Evolutionary conservation across 768 basidiomycete species (phyloP), one percentile per base, ranked within the genome.

Genomic region (Tylopilus sp.): DNA sequence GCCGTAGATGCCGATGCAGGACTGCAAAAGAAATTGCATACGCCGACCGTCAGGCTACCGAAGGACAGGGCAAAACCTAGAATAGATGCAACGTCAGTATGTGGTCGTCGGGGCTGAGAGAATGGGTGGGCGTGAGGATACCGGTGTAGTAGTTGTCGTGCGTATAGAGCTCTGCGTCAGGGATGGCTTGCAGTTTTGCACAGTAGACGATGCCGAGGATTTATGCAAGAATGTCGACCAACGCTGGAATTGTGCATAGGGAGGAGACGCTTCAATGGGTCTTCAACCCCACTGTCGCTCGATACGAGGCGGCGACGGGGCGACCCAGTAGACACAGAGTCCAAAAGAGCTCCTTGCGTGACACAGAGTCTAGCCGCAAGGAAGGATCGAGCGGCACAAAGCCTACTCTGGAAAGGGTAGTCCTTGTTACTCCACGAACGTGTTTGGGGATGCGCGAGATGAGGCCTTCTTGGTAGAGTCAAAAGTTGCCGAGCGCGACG

Each of bases 131-230:
- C 13, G 1, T 17, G 38, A 11, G 45, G 69, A 30, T 52, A 85
- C 92, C 94, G 5, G 96, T 98, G 74, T 87, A 97, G 73, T 96
- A 97, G 72, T 98, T 98, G 55, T 85, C 78, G 12, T 78, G 77
- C 0, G 92, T 93, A 74, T 94, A 95, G 22, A 96, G 78, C 6
- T 78, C 69, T n/a, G 75, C 64, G 28, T 87, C 86, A 6, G 82
- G 75, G 3, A 93, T 78, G 6, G 62, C 62, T 49, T 74, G 61
- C 36, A 98, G 75, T 69, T 90, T 97, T 13, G 91, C 77, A 6
- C 92, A 92, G 73, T 93, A 99, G 38, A 99, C 92, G 59, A 98
- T 99, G 25, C 93, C 91, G 63, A 95, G 95, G 63, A 97, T 97
- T 89, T 92, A 4, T 31, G n/a, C n/a, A n/a, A n/a, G n/a, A n/a